A percentile compares a stretch with the other conserved stretches of the same genome.
These are phyloP conservation scores for Glonium stellatum DNA, from an alignment of 495 filamentous ascomycete genomes.

Conservation along the genomic window DNA sequence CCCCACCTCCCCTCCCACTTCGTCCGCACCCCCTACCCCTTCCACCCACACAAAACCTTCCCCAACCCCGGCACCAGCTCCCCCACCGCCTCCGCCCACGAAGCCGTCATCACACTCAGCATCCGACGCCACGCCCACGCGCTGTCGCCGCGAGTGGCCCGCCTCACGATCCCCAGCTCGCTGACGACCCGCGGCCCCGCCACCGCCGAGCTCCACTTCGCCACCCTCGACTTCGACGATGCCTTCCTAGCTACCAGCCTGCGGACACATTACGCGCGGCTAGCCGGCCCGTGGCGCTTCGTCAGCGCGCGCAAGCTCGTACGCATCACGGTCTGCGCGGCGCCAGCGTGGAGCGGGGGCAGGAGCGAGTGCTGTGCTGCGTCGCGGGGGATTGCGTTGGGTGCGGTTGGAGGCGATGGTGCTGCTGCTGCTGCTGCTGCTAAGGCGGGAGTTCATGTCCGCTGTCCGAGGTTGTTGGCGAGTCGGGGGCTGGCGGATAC, in stretches of 20 bases:
- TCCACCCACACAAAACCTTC: constrained; percentile 11
- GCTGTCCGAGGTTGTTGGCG: background rate
- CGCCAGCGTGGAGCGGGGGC: background rate
- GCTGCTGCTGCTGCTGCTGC: too few species aligned
- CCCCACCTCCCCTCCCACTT: constrained; percentile 9
- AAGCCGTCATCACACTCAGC: background rate
- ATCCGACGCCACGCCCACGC: too few species aligned
- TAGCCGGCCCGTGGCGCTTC: constrained; percentile 8
- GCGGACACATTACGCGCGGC: background rate
- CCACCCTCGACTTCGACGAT: constrained; percentile 18
- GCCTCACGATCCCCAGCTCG: constrained; percentile 7
- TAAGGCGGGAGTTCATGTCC: too few species aligned
- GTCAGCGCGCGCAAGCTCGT: constrained; percentile 10
- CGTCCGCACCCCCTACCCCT: constrained; percentile 17
- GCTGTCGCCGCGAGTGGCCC: background rate
- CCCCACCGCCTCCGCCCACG: background rate
- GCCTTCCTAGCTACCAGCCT: constrained; percentile 6
- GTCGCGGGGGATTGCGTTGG: background rate
- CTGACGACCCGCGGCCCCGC: constrained; percentile 5
- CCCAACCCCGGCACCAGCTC: background rate
- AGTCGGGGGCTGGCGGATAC: background rate
- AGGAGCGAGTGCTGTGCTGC: background rate
- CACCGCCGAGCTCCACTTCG: background rate
- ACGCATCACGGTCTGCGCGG: constrained; percentile 2
- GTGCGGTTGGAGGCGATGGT: background rate